phyloP scores from a whole-genome alignment of 805 yeast species.

The Wilhelminamyces savonicus region DNA sequence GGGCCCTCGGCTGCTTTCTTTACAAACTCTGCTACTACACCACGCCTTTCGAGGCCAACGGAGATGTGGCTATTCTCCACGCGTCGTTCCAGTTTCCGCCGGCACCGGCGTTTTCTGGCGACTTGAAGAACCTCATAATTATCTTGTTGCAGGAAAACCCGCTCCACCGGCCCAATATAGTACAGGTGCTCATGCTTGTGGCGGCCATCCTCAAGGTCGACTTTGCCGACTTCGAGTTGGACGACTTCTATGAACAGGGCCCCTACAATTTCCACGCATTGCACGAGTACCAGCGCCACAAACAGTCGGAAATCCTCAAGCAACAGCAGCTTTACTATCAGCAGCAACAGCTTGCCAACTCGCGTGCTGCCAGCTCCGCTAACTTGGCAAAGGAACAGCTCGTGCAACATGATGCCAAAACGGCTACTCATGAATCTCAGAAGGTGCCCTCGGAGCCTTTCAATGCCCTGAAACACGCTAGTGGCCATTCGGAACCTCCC shows the following conservation, averaged over 20 bases:
- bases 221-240: conserved; percentile 21
- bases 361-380: not conserved
- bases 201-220: conserved; percentile 40
- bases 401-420: not conserved
- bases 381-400: too few relatives aligned
- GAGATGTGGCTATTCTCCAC: conserved; percentile 79
- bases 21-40: conserved; percentile 88
- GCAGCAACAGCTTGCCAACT: conserved; percentile 22
- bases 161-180: conserved; percentile 74
- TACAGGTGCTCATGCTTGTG: conserved; percentile 68
- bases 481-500: not conserved
- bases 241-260: conserved; percentile 46
- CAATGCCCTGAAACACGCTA: too few relatives aligned
- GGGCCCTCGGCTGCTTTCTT: conserved; percentile 93
- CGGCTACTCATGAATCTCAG: not conserved
- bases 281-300: conserved; percentile 40
- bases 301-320: conserved; percentile 25
- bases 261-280: conserved; percentile 53
- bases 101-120: conserved; percentile 62
- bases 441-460: not conserved
- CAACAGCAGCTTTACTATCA: conserved; percentile 37
- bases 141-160: conserved; percentile 84
- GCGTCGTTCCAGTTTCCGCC: conserved; percentile 75
- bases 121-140: conserved; percentile 67
- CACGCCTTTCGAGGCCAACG: conserved; percentile 90